Evolutionary conservation across 2,329 filamentous ascomycete species (phyloP), one percentile per base, ranked within the genome.

Genomic region (Pseudopithomyces maydicus): DNA sequence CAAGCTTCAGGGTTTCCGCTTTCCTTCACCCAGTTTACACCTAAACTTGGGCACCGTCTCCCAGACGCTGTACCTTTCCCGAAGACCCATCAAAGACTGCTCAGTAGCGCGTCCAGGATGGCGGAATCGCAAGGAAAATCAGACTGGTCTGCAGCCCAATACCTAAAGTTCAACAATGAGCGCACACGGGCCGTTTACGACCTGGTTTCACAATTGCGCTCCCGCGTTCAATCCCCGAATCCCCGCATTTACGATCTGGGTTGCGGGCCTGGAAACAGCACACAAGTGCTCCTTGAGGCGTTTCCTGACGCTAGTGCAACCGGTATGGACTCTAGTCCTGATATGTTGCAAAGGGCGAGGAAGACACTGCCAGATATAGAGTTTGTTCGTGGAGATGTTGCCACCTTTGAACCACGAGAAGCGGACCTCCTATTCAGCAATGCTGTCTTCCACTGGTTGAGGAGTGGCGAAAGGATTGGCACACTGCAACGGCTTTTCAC

Each of bases 241-340:
- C 82, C n/a, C 65, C 57, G 73, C 10, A 80, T 87, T 62, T 74
- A 85, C 62, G 85, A 88, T 57, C 75, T 88, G 1, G 85, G 85
- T 62, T 88, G 85, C 68, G 85, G 85, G 0, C 85, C 85, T 0
- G 85, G 82, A 5, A 87, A 86, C 72, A 85, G 82, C 2, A 87
- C 85, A 0, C 69, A 73, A 1, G 79, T 81, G 1, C 77, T 88
- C 1, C 70, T 73, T 4, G 62, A 68, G 2, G 77, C 77, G 4
- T 88, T 82, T 66, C 82, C 84, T 0, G 44, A 69, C 3, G 80
- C 84, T 0, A 55, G 66, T 0, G 63, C 87, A 42, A 74, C 75
- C 0, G 85, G 84, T 10, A 77, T 88, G 44, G 85, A 88, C 61
- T 81, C 80, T 0, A 84, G 81, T 0, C 78, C 80, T 0, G 80